A percentile compares a stretch with the other conserved stretches of the same genome.
phyloP scores from a whole-genome alignment of 495 filamentous ascomycete species.

The Xylaria intraflava region DNA sequence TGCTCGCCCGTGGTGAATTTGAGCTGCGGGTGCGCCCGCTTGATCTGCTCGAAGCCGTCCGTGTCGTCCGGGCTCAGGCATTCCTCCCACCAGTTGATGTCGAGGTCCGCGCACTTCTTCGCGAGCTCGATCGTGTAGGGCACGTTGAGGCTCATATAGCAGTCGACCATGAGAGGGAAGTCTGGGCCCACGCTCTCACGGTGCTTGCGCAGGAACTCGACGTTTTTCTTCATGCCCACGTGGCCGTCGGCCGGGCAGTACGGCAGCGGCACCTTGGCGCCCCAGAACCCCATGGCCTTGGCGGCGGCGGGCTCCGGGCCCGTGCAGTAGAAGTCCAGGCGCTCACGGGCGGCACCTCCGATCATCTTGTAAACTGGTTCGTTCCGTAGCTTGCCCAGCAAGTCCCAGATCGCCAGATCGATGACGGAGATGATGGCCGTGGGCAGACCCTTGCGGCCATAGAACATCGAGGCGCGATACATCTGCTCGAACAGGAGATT shows the following conservation, averaged over 20 bases:
- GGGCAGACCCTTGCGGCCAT: conserved; percentile 84
- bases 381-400: conserved; percentile 79
- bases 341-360: conserved; percentile 72
- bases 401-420: conserved; percentile 86
- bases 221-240: conserved; percentile 75
- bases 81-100: conserved; percentile 97
- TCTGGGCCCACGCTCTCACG: conserved; percentile 78
- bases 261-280: conserved; percentile 80
- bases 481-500: conserved; percentile 90
- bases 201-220: conserved; percentile 79
- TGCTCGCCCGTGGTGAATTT: conserved; percentile 95
- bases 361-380: conserved; percentile 95
- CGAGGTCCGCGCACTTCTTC: conserved; percentile 67
- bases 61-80: conserved; percentile 84
- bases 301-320: conserved; percentile 74
- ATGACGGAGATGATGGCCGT: conserved; percentile 90
- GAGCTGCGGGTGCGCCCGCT: conserved; percentile 79
- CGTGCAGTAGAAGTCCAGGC: conserved; percentile 89
- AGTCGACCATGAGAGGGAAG: conserved; percentile 90
- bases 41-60: conserved; percentile 80
- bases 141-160: conserved; percentile 93
- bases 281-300: conserved; percentile 77
- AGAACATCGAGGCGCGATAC: conserved; percentile 93
- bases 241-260: conserved; percentile 82
- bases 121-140: conserved; percentile 86